Evolutionary conservation across 176 grass and related monocot species (phyloP).

Genomic region (Poa annua): DNA sequence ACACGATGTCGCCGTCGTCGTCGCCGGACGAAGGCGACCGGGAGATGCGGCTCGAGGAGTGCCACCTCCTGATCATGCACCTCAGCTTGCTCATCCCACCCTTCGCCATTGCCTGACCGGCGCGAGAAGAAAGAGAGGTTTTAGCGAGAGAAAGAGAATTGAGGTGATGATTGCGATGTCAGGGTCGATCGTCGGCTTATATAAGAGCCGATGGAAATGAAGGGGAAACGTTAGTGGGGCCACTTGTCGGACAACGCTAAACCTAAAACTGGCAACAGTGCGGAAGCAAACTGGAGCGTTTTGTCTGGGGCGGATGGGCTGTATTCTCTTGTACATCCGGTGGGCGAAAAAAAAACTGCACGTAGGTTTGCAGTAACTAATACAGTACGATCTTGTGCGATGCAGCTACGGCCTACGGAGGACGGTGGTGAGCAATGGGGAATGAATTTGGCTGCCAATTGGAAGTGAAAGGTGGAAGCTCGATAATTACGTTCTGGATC

Average conservation of each 20-base stretch:
- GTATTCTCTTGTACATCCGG: not conserved
- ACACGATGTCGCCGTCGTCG: slow-evolving; percentile 29
- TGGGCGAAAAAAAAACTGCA: not conserved
- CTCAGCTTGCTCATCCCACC: slow-evolving; percentile 85
- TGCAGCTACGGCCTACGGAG: not conserved
- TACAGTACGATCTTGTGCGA: not conserved
- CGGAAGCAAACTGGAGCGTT: slow-evolving; percentile 28
- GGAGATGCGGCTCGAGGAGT: slow-evolving; percentile 72
- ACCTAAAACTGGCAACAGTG: slow-evolving; percentile 16
- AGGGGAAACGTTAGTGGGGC: not conserved
- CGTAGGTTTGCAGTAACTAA: not conserved
- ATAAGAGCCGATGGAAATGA: not conserved
- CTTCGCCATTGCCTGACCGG: slow-evolving; percentile 44
- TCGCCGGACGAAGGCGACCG: slow-evolving; percentile 46
- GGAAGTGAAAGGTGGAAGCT: not conserved
- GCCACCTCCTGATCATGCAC: slow-evolving; percentile 90
- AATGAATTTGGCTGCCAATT: not conserved
- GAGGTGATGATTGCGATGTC: not conserved
- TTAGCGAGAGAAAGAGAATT: not conserved
- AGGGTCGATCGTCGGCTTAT: not conserved
- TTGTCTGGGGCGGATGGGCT: slow-evolving; percentile 9
- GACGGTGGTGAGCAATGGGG: too few species aligned
- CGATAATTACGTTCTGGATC: not conserved
- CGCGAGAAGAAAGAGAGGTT: not conserved
- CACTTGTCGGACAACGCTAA: slow-evolving; percentile 6